phyloP scores from a whole-genome alignment of 192 early-diverging fungal species.

The Phycomyces blakesleeanus region DNA sequence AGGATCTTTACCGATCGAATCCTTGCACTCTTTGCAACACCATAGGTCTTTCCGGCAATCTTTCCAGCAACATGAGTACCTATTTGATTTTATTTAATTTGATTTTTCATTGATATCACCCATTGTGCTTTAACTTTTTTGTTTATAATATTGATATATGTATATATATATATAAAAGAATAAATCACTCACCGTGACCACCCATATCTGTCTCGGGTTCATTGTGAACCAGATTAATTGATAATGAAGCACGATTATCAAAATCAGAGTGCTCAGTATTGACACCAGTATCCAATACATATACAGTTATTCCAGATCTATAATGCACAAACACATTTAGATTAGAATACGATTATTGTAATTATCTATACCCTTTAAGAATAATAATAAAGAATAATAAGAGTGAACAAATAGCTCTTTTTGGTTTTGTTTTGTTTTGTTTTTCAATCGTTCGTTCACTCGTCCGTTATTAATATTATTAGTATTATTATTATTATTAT shows the following conservation, averaged over 20 bases:
- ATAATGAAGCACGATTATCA: slow-evolving; percentile 38
- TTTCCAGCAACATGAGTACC: slow-evolving; percentile 31
- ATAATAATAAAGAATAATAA: too few relatives aligned
- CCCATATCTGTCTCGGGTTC: slow-evolving; percentile 35
- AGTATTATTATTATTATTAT: not conserved
- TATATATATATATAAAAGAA: not conserved
- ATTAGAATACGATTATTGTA: not conserved
- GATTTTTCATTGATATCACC: too few relatives aligned
- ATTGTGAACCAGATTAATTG: slow-evolving; percentile 33
- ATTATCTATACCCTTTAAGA: not conserved
- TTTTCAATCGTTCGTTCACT: too few relatives aligned
- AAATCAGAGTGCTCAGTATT: slow-evolving; percentile 46
- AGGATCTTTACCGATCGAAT: slow-evolving; percentile 61
- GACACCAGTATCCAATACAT: slow-evolving; percentile 64
- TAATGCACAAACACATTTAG: not conserved
- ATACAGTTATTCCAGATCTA: slow-evolving; percentile 51
- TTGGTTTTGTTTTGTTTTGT: too few relatives aligned
- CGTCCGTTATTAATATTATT: too few relatives aligned
- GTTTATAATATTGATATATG: not conserved
- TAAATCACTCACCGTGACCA: slow-evolving; percentile 40
- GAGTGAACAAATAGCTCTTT: too few relatives aligned
- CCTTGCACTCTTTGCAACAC: slow-evolving; percentile 61
- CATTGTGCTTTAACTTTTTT: not conserved
- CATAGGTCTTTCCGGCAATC: slow-evolving; percentile 42
- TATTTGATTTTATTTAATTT: too few relatives aligned